These are phyloP conservation scores for Panaeolus cyanescens DNA, from an alignment of 768 basidiomycete species.

Conservation along the genomic window DNA sequence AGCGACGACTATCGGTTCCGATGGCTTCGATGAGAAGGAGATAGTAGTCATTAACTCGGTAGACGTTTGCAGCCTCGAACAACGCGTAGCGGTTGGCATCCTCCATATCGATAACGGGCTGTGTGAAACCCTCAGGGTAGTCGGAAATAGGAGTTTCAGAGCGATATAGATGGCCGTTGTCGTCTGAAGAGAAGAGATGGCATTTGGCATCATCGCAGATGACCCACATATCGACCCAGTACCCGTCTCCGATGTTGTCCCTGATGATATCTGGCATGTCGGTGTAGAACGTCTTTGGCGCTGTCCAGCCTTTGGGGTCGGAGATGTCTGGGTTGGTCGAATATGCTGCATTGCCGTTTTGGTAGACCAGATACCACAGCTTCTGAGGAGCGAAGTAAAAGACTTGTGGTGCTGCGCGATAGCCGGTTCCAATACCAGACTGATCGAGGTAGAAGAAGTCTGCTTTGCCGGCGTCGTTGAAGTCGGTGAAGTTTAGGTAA, in stretches of 20 bases:
- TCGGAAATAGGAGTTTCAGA: conserved; percentile 16
- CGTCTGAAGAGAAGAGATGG: conserved; percentile 23
- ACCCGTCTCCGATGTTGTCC: conserved; percentile 17
- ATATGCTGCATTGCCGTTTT: conserved; percentile 19
- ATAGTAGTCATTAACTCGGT: conserved; percentile 10
- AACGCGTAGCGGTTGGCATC: conserved; percentile 11
- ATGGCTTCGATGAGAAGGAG: conserved; percentile 20
- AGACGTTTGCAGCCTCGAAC: conserved; percentile 19
- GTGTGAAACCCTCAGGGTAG: conserved; percentile 18
- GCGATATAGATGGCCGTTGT: conserved; percentile 23
- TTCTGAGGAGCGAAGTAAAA: conserved; percentile 23
- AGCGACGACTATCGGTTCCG: conserved; percentile 13
- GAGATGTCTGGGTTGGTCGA: conserved; percentile 19
- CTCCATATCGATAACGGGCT: conserved; percentile 20
- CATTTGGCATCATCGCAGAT: conserved; percentile 20
- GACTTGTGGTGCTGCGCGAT: conserved; percentile 18
- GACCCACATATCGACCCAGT: conserved; percentile 25
- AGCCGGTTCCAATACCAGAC: conserved; percentile 16
- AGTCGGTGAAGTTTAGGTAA: conserved; percentile 19
- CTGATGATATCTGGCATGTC: conserved; percentile 12
- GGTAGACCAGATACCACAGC: conserved; percentile 20
- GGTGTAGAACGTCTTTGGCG: conserved; percentile 16
- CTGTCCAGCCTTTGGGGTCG: conserved; percentile 19
- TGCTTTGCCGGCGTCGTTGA: conserved; percentile 6
- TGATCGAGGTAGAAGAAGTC: conserved; percentile 16